Evolutionary conservation across 768 basidiomycete genomes (phyloP), one percentile per base, ranked within the genome.

Genomic region (Amanita jacksonii): DNA sequence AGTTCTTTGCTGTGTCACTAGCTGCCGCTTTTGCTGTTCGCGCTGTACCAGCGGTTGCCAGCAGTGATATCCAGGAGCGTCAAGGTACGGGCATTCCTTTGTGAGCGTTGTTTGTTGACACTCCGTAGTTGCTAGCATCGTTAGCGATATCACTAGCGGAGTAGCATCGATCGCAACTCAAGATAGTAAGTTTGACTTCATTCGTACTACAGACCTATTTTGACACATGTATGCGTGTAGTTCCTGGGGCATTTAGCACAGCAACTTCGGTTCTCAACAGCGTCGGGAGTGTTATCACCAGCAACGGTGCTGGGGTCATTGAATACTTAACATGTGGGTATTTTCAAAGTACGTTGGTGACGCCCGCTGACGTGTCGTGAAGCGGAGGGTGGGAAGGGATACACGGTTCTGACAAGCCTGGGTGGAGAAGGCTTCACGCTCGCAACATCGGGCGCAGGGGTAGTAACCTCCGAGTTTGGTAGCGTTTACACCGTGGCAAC

Each of bases 401-500:
- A 66, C 39, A 84, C 76, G 10, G 55, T 83, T 15, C 59, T 84
- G 22, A 79, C 76, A 12, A 74, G 72, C 32, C 69, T 55, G 8
- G 82, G 78, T 5, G 81, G 80, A 8, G 52, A 67, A 34, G 81
- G 70, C 1, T 60, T 81, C 46, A 84, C 81, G 0, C 67, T 85
- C 15, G 80, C 77, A 20, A 56, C 49, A 3, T 61, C 62, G 2
- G 69, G 64, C 5, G 67, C 55, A 32, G 68, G 54, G 12, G 63
- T 64, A 12, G 64, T 60, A 6, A 80, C 77, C 22, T 68, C 73
- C 15, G 69, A 67, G 49, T 75, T 68, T 19, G 79, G 79, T 27
- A 68, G 70, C 6, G 55, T 70, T 1, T 80, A 69, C 58, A 78
- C 73, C 12, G 64, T 70, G 16, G 71, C 73, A 1, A 72, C 72